Conservation (phyloP, 371 early-diverging fungal genomes). For the Mucor plumbeus region DNA sequence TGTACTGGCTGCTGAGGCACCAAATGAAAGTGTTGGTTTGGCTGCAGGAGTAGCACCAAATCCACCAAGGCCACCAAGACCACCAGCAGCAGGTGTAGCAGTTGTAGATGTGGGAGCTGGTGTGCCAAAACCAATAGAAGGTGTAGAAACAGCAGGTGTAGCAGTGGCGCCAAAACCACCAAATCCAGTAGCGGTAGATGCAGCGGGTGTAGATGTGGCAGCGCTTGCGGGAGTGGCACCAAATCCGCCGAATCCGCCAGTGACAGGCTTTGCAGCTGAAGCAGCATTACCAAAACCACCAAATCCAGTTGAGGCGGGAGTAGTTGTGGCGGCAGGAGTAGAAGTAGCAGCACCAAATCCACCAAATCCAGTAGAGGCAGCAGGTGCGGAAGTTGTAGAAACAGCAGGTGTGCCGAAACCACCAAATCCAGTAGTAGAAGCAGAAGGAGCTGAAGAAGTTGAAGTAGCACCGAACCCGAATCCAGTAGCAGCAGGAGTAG, state of each 20-base stretch:
- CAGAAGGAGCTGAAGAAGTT: constrained; percentile 23
- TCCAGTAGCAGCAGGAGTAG: constrained; percentile 23
- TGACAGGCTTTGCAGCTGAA: constrained; percentile 10
- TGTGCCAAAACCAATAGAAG: constrained; percentile 21
- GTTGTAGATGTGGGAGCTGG: constrained; percentile 17
- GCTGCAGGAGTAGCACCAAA: constrained; percentile 20
- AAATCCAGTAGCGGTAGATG: constrained; percentile 15
- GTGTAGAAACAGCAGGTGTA: constrained; percentile 12
- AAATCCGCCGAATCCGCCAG: constrained; percentile 18
- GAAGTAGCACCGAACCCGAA: constrained; percentile 32
- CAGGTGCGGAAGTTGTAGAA: constrained; percentile 12
- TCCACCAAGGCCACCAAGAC: constrained; percentile 30
- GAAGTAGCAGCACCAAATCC: constrained; percentile 27
- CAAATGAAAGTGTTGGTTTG: constrained; percentile 39
- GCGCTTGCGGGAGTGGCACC: constrained; percentile 14
- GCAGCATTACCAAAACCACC: constrained; percentile 13
- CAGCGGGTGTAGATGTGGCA: constrained; percentile 17
- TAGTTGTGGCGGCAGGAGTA: constrained; percentile 6
- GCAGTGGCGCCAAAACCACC: constrained; percentile 33
- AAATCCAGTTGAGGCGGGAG: constrained; percentile 25
- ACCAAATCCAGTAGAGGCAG: constrained; percentile 29
- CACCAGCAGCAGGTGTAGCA: constrained; percentile 17
- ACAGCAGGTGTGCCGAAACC: constrained; percentile 21
- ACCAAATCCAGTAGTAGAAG: constrained; percentile 21
- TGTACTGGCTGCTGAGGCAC: constrained; percentile 15